Evolutionary conservation across 2,329 filamentous ascomycete genomes (phyloP).

Genomic region (Nemania sp.): DNA sequence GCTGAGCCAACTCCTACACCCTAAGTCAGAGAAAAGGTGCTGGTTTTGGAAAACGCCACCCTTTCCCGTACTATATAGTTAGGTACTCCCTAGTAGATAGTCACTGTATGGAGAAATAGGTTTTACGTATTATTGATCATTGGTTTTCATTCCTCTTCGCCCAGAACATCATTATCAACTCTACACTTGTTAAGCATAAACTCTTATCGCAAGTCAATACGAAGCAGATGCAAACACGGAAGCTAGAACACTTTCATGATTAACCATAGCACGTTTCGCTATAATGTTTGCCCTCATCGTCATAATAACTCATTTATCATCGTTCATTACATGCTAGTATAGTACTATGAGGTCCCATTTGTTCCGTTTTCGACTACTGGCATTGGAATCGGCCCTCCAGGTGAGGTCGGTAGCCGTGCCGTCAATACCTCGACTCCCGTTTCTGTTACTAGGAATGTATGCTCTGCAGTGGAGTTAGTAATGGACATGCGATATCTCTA

Average conservation of each 20-base stretch:
- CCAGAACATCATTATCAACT: no score
- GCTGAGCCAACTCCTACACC: no score
- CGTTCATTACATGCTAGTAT: conserved; percentile 5
- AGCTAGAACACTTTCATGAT: neutral
- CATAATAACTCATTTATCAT: conserved; percentile 18
- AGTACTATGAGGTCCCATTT: conserved; percentile 34
- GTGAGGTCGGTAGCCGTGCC: conserved; percentile 76
- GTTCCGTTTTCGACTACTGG: conserved; percentile 48
- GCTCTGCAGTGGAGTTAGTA: conserved; percentile 64
- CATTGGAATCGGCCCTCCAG: conserved; percentile 78
- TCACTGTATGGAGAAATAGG: no score
- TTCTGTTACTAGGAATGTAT: conserved; percentile 86
- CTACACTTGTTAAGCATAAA: no score
- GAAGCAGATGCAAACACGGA: neutral
- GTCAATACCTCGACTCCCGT: conserved; percentile 87
- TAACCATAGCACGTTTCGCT: neutral
- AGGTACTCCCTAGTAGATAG: no score
- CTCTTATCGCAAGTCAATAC: neutral
- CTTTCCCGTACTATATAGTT: no score
- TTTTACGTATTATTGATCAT: no score
- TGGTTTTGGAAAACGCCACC: no score
- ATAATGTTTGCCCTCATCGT: conserved; percentile 9
- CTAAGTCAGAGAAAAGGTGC: no score
- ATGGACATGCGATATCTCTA: neutral
- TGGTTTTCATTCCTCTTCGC: no score